Evolutionary conservation across 768 basidiomycete species (phyloP).

Genomic region (Hygrophoropsis aurantiaca): DNA sequence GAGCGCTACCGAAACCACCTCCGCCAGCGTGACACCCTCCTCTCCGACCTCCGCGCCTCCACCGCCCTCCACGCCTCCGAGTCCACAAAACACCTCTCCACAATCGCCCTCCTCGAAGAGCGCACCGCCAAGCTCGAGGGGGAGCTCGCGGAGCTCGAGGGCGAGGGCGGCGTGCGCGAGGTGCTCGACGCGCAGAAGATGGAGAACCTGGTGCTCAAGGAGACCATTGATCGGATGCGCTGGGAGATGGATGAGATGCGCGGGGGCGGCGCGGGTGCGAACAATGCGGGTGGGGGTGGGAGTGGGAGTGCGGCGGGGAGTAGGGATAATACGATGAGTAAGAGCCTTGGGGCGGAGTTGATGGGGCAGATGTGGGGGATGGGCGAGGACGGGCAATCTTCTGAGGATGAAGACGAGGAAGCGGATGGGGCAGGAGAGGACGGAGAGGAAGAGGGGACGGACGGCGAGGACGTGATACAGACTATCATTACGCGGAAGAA

Average conservation of each 20-base stretch:
- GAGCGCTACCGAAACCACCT: constrained; percentile 77
- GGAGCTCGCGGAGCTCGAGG: constrained; percentile 71
- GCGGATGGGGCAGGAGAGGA: constrained; percentile 40
- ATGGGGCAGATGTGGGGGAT: constrained; percentile 52
- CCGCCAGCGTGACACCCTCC: constrained; percentile 71
- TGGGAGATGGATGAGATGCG: constrained; percentile 94
- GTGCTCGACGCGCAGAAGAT: constrained; percentile 91
- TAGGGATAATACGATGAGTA: constrained; percentile 58
- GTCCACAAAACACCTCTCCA: constrained; percentile 59
- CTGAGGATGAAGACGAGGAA: constrained; percentile 38
- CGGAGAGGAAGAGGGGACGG: constrained; percentile 58
- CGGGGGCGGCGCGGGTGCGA: constrained; percentile 39
- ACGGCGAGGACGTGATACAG: constrained; percentile 68
- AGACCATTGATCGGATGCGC: constrained; percentile 93
- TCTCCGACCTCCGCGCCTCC: constrained; percentile 63
- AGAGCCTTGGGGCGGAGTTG: constrained; percentile 74
- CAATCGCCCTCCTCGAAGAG: constrained; percentile 71
- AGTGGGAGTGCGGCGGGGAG: constrained; percentile 44
- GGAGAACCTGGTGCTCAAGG: constrained; percentile 89
- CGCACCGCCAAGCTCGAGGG: constrained; percentile 67
- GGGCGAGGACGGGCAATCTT: no score
- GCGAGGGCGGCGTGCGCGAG: constrained; percentile 65
- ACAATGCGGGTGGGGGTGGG: constrained; percentile 33
- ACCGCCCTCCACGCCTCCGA: constrained; percentile 65
- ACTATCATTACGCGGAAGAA: constrained; percentile 88